These are phyloP conservation scores for Rhizomucor miehei DNA, from an alignment of 371 early-diverging fungal species.

Conservation along the genomic window DNA sequence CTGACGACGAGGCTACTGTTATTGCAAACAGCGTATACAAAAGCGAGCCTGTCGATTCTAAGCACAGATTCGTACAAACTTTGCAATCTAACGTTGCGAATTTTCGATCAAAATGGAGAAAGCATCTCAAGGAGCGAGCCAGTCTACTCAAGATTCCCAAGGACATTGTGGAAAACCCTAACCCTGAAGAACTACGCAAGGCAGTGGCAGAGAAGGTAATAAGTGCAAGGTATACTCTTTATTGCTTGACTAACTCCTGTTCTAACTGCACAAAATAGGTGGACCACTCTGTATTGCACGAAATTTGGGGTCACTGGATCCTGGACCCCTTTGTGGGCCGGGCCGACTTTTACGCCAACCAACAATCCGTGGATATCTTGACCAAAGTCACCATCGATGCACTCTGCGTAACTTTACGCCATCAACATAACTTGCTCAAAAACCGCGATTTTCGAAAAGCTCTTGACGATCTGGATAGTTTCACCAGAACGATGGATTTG, in stretches of 20 bases:
- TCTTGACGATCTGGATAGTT: slow-evolving; percentile 20
- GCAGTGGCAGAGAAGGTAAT: neutral
- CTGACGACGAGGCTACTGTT: slow-evolving; percentile 26
- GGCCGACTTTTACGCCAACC: slow-evolving; percentile 25
- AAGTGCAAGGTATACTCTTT: neutral
- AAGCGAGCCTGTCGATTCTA: slow-evolving; percentile 5
- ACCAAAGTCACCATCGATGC: slow-evolving; percentile 22
- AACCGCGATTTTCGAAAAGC: slow-evolving; percentile 20
- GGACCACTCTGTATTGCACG: slow-evolving; percentile 13
- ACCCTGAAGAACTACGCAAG: no score
- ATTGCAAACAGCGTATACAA: slow-evolving; percentile 26
- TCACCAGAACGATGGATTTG: slow-evolving; percentile 13
- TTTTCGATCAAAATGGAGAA: slow-evolving; percentile 23
- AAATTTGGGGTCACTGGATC: slow-evolving; percentile 36
- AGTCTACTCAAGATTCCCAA: neutral
- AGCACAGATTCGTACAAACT: slow-evolving; percentile 13
- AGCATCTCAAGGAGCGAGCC: slow-evolving; percentile 14
- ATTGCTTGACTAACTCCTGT: neutral
- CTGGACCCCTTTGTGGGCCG: slow-evolving; percentile 26
- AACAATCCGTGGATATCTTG: slow-evolving; percentile 16
- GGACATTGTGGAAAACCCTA: neutral
- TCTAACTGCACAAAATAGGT: slow-evolving; percentile 4
- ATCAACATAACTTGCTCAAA: slow-evolving; percentile 11
- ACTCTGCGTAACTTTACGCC: slow-evolving; percentile 14
- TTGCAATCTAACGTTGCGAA: slow-evolving; percentile 20